Evolutionary conservation across 176 grass and related monocot species (phyloP).

Genomic region (Avena insularis): DNA sequence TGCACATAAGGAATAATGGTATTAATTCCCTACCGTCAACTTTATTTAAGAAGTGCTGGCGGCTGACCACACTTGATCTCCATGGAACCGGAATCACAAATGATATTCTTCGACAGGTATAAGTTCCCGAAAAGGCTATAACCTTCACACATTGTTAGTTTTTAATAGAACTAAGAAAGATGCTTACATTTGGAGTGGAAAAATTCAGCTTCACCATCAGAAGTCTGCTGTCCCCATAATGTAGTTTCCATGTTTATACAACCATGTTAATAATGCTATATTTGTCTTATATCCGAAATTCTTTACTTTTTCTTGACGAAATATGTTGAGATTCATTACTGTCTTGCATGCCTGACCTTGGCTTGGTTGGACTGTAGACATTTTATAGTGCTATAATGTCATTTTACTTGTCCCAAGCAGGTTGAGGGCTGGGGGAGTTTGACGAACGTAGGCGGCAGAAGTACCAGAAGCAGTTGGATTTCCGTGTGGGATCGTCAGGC

Average conservation of each 20-base stretch:
- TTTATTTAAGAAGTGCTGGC: slow-evolving; percentile 73
- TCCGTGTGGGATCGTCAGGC: slow-evolving; percentile 89
- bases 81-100: slow-evolving; percentile 97
- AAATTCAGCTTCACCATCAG: neutral
- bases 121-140: neutral
- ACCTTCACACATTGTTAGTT: slow-evolving; percentile 7
- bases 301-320: neutral
- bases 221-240: neutral
- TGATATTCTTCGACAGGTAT: slow-evolving; percentile 90
- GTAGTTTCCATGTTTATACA: neutral
- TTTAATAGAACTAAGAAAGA: neutral
- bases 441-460: slow-evolving; percentile 79
- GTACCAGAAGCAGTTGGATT: slow-evolving; percentile 97
- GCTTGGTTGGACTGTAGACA: slow-evolving; percentile 10
- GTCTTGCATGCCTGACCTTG: neutral
- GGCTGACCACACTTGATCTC: slow-evolving; percentile 82
- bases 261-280: neutral
- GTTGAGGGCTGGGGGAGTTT: slow-evolving; percentile 88
- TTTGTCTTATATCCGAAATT: neutral
- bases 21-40: slow-evolving; percentile 72
- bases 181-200: neutral
- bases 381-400: neutral
- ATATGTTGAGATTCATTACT: neutral
- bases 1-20: slow-evolving; percentile 86
- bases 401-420: slow-evolving; percentile 39